A percentile compares a stretch with the other conserved stretches of the same genome.
These are phyloP conservation scores for Akebia trifoliata DNA, from an alignment of 164 flowering plant genomes.

Conservation along the genomic window DNA sequence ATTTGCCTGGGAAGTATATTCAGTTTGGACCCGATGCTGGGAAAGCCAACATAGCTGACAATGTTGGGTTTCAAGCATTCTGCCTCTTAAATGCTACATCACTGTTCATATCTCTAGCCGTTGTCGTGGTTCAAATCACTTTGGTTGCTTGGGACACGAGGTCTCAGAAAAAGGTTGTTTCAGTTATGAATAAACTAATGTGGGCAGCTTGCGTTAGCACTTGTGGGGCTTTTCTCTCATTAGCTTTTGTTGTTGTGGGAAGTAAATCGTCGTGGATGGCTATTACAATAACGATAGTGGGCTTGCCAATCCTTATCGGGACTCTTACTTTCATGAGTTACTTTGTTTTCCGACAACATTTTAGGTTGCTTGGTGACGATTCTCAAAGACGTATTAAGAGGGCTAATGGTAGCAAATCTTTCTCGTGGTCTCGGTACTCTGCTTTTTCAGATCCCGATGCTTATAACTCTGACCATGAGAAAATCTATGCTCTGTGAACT, in stretches of 20 bases:
- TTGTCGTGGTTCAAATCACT: slow-evolving; percentile 93
- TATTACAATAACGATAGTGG: slow-evolving; percentile 52
- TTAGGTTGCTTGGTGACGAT: slow-evolving; percentile 40
- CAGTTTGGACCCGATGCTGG: slow-evolving; percentile 43
- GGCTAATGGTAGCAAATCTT: slow-evolving; percentile 80
- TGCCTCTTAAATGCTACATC: slow-evolving; percentile 74
- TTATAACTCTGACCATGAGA: slow-evolving; percentile 66
- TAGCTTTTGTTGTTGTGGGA: slow-evolving; percentile 84
- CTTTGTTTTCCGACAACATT: slow-evolving; percentile 71
- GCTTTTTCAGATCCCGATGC: slow-evolving; percentile 71
- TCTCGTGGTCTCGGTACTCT: slow-evolving; percentile 72
- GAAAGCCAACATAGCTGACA: slow-evolving; percentile 47
- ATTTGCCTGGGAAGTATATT: slow-evolving; percentile 74
- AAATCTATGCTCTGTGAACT: slow-evolving; percentile 62
- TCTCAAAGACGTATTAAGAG: slow-evolving; percentile 75
- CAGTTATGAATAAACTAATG: slow-evolving; percentile 88
- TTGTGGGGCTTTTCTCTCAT: slow-evolving; percentile 70
- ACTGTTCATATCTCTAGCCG: slow-evolving; percentile 84
- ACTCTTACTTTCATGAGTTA: slow-evolving; percentile 83
- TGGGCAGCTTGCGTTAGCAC: slow-evolving; percentile 94
- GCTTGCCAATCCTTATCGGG: slow-evolving; percentile 63
- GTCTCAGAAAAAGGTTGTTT: slow-evolving; percentile 80
- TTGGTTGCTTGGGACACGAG: slow-evolving; percentile 91
- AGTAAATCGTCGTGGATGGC: slow-evolving; percentile 69
- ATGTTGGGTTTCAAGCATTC: slow-evolving; percentile 57